These are phyloP conservation scores for Cucurbita pepo DNA, from an alignment of 306 rosid genomes.

Conservation along the genomic window DNA sequence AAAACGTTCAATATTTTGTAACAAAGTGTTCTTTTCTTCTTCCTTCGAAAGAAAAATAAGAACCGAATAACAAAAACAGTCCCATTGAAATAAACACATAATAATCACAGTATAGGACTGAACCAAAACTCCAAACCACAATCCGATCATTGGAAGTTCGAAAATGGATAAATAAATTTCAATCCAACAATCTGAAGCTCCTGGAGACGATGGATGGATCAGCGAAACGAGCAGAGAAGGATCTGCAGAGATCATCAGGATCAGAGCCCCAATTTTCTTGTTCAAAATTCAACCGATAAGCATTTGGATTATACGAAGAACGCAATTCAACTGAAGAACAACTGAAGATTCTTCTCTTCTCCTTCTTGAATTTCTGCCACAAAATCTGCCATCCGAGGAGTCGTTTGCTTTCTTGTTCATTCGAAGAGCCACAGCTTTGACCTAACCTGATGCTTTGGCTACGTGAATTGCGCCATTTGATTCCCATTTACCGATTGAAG, in stretches of 20 bases:
- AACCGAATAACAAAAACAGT: neutral
- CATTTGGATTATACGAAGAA: neutral
- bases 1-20: neutral
- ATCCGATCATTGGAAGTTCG: neutral
- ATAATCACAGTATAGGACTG: neutral
- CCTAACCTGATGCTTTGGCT: constrained; percentile 9
- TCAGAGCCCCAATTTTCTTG: neutral
- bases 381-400: neutral
- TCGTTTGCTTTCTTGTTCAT: neutral
- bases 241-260: neutral
- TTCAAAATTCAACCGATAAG: constrained; percentile 1
- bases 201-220: neutral
- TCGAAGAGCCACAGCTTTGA: neutral
- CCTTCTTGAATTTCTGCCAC: constrained; percentile 1
- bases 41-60: neutral
- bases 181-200: constrained; percentile 1
- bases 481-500: neutral
- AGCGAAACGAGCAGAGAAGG: constrained; percentile 10
- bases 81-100: neutral
- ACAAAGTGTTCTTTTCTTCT: neutral
- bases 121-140: neutral
- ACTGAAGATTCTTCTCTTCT: constrained; percentile 1
- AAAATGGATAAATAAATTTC: neutral
- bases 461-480: neutral
- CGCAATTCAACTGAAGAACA: neutral